These are phyloP conservation scores for Thelonectria blattea DNA, from an alignment of 2,329 filamentous ascomycete genomes.

Conservation along the genomic window DNA sequence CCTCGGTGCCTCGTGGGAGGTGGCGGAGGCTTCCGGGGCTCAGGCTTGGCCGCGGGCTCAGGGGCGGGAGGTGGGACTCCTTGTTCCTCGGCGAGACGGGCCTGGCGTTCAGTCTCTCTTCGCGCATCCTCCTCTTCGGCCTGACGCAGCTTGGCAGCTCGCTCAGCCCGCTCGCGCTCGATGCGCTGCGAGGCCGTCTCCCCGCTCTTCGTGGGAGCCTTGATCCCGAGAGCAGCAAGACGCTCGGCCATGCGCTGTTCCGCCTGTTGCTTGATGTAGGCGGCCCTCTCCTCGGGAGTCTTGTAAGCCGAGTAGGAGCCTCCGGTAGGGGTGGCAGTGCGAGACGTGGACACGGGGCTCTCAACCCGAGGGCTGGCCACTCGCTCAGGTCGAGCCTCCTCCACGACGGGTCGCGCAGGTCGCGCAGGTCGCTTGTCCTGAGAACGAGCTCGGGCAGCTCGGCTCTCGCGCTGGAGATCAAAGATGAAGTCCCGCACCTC, in stretches of 20 bases:
- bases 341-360: conserved; percentile 59
- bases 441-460: conserved; percentile 71
- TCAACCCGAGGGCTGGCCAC: conserved; percentile 55
- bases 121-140: conserved; percentile 94
- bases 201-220: conserved; percentile 76
- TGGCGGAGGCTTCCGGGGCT: conserved; percentile 72
- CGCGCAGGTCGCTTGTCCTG: conserved; percentile 61
- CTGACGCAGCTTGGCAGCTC: conserved; percentile 83
- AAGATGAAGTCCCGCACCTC: conserved; percentile 98
- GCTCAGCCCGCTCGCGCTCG: conserved; percentile 86
- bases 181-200: conserved; percentile 84
- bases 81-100: conserved; percentile 80
- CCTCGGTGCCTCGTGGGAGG: conserved; percentile 77
- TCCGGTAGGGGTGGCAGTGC: conserved; percentile 53
- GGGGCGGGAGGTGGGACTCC: conserved; percentile 64
- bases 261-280: conserved; percentile 96
- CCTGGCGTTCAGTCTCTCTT: conserved; percentile 85
- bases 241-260: conserved; percentile 97
- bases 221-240: conserved; percentile 90
- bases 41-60: conserved; percentile 51
- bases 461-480: conserved; percentile 86
- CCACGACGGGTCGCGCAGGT: conserved; percentile 49
- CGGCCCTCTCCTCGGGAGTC: conserved; percentile 90
- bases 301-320: conserved; percentile 82
- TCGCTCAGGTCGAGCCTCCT: conserved; percentile 51